Evolutionary conservation across 2,329 filamentous ascomycete species (phyloP), one percentile per base, ranked within the genome.

Genomic region (Monosporascus sp.): DNA sequence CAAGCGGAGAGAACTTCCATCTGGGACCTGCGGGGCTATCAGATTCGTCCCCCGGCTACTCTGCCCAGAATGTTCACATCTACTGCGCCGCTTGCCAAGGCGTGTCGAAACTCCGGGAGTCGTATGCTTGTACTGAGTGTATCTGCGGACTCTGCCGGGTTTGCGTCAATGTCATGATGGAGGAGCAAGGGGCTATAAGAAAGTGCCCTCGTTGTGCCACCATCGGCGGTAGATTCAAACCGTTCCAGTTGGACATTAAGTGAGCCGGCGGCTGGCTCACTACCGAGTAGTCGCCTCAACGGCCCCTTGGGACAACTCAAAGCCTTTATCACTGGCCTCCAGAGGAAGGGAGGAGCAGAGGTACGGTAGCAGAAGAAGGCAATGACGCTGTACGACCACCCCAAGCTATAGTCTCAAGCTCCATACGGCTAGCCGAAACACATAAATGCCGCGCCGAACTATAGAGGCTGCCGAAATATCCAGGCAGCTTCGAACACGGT

Each of bases 51-150:
- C 83, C 84, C 22, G 86, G 80, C 64, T 88, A 88, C 73, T 83
- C 82, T 19, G 85, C 87, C 7, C 88, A 91, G 51, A 80, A 80
- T 58, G 87, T 93, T 3, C 89, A 96, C 68, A 96, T 97, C 43
- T 96, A 96, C 68, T 97, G 93, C 69, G 89, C 92, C 20, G 89
- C 88, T 48, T 97, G 93, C 67, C 85, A 89, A 59, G 84, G 87
- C 38, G 78, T 91, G 19, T 92, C 87, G 50, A 75, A 86, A 11
- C 75, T 97, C 26, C 87, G 85, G 64, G 88, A 93, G 64, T 94
- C 90, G 37, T 97, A 91, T 66, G 93, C 93, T 22, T 97, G 93
- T 70, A 96, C 92, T 1, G 92, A 97, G 70, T 97, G 94, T 70
- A 96, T 97, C 58, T 96, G 91, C 68, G 93, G 92, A 17, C 81